Base-by-base conservation (phyloP, 805 yeast genomes). In the Ogataea haglerorum region DNA sequence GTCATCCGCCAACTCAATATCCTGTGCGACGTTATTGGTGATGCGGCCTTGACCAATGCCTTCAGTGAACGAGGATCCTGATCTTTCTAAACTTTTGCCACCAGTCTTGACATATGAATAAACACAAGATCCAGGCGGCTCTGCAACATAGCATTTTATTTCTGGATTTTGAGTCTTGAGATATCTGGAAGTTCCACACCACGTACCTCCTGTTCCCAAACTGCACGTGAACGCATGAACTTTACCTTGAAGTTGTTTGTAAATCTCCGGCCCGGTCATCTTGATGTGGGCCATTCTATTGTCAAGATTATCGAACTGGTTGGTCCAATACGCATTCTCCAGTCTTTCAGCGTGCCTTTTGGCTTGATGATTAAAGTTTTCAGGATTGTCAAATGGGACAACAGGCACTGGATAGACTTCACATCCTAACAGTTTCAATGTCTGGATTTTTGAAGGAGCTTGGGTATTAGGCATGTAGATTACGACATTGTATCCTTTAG, bases 31-130 rank as follows among this genome's bases (percentile, higher is more conserved):
- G 62, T 90, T 90, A 48, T 76, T 83, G 5, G 96, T 90, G 54
- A 90, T 83, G 54, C 97, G 75, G 34, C 96, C 96, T 65, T 90
- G 97, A 21, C 97, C 97, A 65, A 90, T 88, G 23, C 97, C 97
- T 67, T 90, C 97, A 21, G 96, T 90, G 63, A 90, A 88, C 0
- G 95, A 84, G 3, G 87, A 78, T 22, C 97, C 97, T 1, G 75
- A 72, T 54, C 89, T 76, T 30, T 78, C 87, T 42, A 82, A 64
- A 9, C 75, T 71, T 57, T 81, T 68, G 23, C 91, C 91, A 13
- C 80, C 78, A 5, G 85, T 70, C 46, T 77, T 80, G 45, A 90
- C 78, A 58, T 82, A 88, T 8, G 88, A 77, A 66, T 85, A 86
- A 33, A 90, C 72, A 36, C 85, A 85, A 3, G 93, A 82, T 43